Percentiles rank a stretch among this genome's conserved stretches.
Conservation (phyloP, 2,329 filamentous ascomycete species). For the Apiospora marii region DNA sequence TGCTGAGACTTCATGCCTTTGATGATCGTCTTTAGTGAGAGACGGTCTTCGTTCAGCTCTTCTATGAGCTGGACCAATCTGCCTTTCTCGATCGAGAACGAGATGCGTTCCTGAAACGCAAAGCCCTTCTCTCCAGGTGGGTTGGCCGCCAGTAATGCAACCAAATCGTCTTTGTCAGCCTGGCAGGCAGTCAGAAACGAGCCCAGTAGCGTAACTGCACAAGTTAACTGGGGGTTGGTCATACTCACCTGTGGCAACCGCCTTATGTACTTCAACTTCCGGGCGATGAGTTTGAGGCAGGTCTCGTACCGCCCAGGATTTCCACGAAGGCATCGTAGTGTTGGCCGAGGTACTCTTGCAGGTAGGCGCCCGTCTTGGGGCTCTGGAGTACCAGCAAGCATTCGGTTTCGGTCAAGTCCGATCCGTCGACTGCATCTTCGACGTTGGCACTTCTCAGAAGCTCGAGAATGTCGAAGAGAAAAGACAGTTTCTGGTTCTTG, state of each 20-base stretch:
- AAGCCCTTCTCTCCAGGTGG: neutral
- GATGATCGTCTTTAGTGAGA: conserved; percentile 27
- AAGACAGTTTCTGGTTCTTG: conserved; percentile 26
- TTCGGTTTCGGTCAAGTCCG: conserved; percentile 24
- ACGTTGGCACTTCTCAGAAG: conserved; percentile 25
- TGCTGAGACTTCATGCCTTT: conserved; percentile 26
- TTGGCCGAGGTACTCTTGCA: conserved; percentile 27
- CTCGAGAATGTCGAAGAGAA: conserved; percentile 26
- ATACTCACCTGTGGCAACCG: neutral
- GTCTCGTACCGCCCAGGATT: conserved; percentile 27
- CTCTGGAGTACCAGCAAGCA: conserved; percentile 24
- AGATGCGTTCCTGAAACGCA: conserved; percentile 23
- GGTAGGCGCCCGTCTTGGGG: conserved; percentile 5
- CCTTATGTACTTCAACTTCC: conserved; percentile 25
- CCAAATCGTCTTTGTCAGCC: neutral
- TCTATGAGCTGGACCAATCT: conserved; percentile 21
- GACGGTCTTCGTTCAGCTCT: conserved; percentile 23
- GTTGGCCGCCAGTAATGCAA: neutral
- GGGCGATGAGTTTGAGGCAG: conserved; percentile 27
- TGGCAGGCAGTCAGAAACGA: neutral
- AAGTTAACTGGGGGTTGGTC: no score
- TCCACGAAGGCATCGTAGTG: conserved; percentile 26
- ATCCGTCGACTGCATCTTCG: conserved; percentile 19
- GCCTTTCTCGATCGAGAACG: conserved; percentile 25
- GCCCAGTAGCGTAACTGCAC: no score